Evolutionary conservation across 1,139 yeast species (phyloP).

Genomic region (Diutina mesorugosa): DNA sequence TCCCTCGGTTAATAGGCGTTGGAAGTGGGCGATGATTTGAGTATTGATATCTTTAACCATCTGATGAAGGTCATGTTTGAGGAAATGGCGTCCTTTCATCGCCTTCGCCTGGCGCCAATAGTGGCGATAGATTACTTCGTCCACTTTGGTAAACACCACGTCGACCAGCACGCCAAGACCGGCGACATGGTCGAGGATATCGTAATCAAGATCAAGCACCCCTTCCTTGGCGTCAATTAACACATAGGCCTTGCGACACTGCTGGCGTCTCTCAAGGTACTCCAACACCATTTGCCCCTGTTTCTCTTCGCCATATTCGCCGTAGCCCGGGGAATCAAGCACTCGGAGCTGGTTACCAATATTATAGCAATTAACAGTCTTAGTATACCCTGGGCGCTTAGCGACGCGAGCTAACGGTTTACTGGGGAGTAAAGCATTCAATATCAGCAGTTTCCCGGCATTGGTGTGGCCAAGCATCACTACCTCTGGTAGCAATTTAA

Average conservation of each 20-base stretch:
- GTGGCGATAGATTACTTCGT: slow-evolving; percentile 25
- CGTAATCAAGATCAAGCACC: slow-evolving; percentile 40
- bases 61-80: background rate
- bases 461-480: slow-evolving; percentile 69
- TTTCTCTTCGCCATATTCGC: slow-evolving; percentile 40
- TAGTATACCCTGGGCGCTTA: slow-evolving; percentile 60
- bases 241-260: slow-evolving; percentile 45
- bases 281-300: slow-evolving; percentile 62
- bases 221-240: slow-evolving; percentile 50
- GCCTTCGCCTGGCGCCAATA: slow-evolving; percentile 3
- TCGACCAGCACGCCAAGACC: slow-evolving; percentile 56
- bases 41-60: slow-evolving; percentile 11
- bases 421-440: slow-evolving; percentile 34
- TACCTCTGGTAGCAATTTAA: slow-evolving; percentile 46
- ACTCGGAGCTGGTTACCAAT: slow-evolving; percentile 50
- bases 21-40: slow-evolving; percentile 13
- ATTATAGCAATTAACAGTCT: slow-evolving; percentile 62
- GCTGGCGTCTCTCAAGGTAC: slow-evolving; percentile 41
- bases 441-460: slow-evolving; percentile 70
- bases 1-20: slow-evolving; percentile 11
- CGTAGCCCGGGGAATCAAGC: slow-evolving; percentile 85
- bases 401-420: slow-evolving; percentile 42
- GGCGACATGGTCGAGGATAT: slow-evolving; percentile 36
- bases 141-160: slow-evolving; percentile 65
- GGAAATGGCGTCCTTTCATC: background rate